A percentile compares a stretch with the other conserved stretches of the same genome.
Conservation (phyloP, 768 basidiomycete genomes). For the Tylopilus plumbeoviolaceoides region DNA sequence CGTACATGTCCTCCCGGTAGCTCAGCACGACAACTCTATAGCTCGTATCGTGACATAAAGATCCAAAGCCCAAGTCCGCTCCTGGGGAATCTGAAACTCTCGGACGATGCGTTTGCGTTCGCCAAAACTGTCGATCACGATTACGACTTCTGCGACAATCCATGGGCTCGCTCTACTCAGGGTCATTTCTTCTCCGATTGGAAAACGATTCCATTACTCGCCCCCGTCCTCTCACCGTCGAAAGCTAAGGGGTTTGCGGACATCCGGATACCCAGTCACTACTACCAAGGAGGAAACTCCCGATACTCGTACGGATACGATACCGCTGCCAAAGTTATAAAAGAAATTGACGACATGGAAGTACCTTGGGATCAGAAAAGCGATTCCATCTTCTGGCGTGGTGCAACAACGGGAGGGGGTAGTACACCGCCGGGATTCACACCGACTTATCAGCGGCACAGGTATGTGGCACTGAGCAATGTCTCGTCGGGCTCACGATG, state of each 20-base stretch:
- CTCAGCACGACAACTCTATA: slow-evolving; percentile 78
- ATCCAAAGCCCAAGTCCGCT: slow-evolving; percentile 25
- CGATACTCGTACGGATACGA: slow-evolving; percentile 94
- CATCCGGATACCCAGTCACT: slow-evolving; percentile 93
- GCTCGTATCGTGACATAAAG: slow-evolving; percentile 58
- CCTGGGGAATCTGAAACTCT: slow-evolving; percentile 21
- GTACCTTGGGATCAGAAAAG: slow-evolving; percentile 83
- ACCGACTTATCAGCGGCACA: too few relatives aligned
- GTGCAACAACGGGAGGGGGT: slow-evolving; percentile 94
- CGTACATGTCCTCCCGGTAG: slow-evolving; percentile 82
- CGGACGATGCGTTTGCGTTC: slow-evolving; percentile 64
- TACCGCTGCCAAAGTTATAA: slow-evolving; percentile 55
- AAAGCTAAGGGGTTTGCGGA: slow-evolving; percentile 83
- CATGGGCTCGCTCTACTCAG: slow-evolving; percentile 82
- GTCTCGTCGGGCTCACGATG: too few relatives aligned
- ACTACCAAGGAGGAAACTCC: slow-evolving; percentile 82
- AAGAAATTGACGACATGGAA: slow-evolving; percentile 83
- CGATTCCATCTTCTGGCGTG: slow-evolving; percentile 91
- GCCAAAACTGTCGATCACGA: slow-evolving; percentile 53
- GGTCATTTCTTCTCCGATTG: slow-evolving; percentile 98
- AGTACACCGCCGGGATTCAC: slow-evolving; percentile 77
- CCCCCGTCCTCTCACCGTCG: slow-evolving; percentile 92
- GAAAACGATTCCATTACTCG: slow-evolving; percentile 82
- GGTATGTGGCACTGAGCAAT: too few relatives aligned
- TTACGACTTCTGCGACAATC: slow-evolving; percentile 75